These are phyloP conservation scores for Trichoderma brevicompactum DNA, from an alignment of 2,329 filamentous ascomycete genomes.

Conservation along the genomic window DNA sequence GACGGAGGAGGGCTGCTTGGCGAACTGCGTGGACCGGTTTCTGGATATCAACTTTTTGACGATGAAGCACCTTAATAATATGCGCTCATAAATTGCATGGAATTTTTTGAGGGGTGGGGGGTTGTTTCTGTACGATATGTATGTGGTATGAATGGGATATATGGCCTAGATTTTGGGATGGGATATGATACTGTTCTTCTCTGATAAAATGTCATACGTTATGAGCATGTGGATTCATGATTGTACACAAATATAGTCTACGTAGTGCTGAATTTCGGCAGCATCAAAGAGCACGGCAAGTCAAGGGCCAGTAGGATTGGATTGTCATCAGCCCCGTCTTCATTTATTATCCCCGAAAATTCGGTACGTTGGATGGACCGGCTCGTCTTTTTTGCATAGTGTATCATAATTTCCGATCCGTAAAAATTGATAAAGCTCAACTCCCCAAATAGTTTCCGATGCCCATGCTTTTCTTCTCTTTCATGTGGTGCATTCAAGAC, in stretches of 20 bases:
- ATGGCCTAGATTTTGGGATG: not conserved
- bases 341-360: slow-evolving; percentile 15
- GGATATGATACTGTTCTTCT: not conserved
- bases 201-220: not conserved
- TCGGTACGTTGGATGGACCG: slow-evolving; percentile 26
- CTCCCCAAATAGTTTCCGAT: slow-evolving; percentile 45
- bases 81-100: slow-evolving; percentile 44
- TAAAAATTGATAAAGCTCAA: slow-evolving; percentile 43
- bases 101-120: not conserved
- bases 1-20: slow-evolving; percentile 79
- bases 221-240: not conserved
- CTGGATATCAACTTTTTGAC: slow-evolving; percentile 86
- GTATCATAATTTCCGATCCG: slow-evolving; percentile 42
- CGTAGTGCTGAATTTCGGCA: not conserved
- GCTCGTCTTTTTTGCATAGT: slow-evolving; percentile 33
- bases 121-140: slow-evolving; percentile 15
- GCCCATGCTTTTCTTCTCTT: slow-evolving; percentile 37
- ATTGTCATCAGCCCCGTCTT: slow-evolving; percentile 12
- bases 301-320: not conserved
- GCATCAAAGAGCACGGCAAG: not conserved
- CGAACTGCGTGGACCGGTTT: slow-evolving; percentile 93
- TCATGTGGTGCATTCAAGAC: slow-evolving; percentile 38
- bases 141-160: not conserved
- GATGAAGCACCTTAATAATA: slow-evolving; percentile 78
- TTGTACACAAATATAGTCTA: not conserved